Percentiles rank a stretch among this genome's conserved stretches.
Evolutionary conservation across 768 basidiomycete genomes (phyloP).

Genomic region (Leccinum olivaceopallidum): DNA sequence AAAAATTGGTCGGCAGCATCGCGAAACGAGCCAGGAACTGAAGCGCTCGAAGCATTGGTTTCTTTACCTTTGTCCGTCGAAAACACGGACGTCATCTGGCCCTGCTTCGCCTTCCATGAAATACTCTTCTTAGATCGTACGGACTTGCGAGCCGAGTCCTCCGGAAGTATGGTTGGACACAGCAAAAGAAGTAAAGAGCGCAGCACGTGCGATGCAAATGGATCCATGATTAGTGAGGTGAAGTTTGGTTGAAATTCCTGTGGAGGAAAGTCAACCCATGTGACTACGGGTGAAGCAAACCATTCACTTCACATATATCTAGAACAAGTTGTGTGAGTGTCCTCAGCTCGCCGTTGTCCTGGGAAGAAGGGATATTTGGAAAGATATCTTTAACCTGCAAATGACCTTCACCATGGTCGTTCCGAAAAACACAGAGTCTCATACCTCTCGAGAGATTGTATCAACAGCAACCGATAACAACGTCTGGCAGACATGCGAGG

Average conservation of each 20-base stretch:
- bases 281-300: slow-evolving; percentile 13
- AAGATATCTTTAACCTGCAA: slow-evolving; percentile 53
- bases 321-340: slow-evolving; percentile 63
- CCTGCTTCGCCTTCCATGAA: slow-evolving; percentile 80
- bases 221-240: slow-evolving; percentile 70
- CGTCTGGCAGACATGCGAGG: slow-evolving; percentile 95
- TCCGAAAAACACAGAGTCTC: slow-evolving; percentile 6
- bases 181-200: slow-evolving; percentile 78
- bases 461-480: slow-evolving; percentile 66
- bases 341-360: slow-evolving; percentile 63
- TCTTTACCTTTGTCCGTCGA: slow-evolving; percentile 42
- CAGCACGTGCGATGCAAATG: slow-evolving; percentile 89
- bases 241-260: slow-evolving; percentile 74
- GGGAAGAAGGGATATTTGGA: slow-evolving; percentile 45
- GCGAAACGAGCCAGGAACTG: slow-evolving; percentile 50
- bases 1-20: slow-evolving; percentile 48
- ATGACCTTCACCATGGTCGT: not conserved
- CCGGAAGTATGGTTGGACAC: slow-evolving; percentile 54
- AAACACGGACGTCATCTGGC: slow-evolving; percentile 80
- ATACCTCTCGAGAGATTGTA: slow-evolving; percentile 71
- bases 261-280: slow-evolving; percentile 10
- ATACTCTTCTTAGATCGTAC: slow-evolving; percentile 86
- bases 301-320: slow-evolving; percentile 61
- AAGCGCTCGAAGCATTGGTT: slow-evolving; percentile 24
- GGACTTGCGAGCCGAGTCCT: slow-evolving; percentile 38